Percentiles rank a stretch among this genome's conserved stretches.
Evolutionary conservation across 2,329 filamentous ascomycete species (phyloP).

Genomic region (Paecilomyces variotii): DNA sequence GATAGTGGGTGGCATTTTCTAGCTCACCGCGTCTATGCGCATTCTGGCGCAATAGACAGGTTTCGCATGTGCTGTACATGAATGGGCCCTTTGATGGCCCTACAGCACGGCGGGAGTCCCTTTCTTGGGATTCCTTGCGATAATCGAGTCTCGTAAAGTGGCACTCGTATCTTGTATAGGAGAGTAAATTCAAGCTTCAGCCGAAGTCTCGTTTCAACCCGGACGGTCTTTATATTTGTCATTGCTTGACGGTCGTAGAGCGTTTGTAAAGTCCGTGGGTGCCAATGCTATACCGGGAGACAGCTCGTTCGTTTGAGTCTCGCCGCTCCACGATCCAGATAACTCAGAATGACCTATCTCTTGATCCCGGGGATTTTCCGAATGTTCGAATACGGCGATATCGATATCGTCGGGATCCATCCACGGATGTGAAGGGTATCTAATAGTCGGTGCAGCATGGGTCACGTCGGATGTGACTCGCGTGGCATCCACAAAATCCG

Average conservation of each 20-base stretch:
- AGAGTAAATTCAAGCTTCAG: not conserved
- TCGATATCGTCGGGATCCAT: slow-evolving; percentile 30
- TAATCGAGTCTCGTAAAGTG: not conserved
- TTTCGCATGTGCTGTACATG: not conserved
- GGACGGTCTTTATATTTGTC: not conserved
- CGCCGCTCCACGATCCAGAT: slow-evolving; percentile 22
- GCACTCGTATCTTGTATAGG: not conserved
- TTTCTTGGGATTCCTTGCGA: not conserved
- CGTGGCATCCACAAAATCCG: slow-evolving; percentile 38
- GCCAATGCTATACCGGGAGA: not conserved
- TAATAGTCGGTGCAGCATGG: slow-evolving; percentile 20
- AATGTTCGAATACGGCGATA: slow-evolving; percentile 32
- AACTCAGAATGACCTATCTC: slow-evolving; percentile 16
- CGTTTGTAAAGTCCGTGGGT: not conserved
- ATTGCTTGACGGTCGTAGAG: not conserved
- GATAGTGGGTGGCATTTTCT: not conserved
- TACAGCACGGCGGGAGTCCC: not conserved
- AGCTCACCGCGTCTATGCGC: not conserved
- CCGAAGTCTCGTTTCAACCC: not conserved
- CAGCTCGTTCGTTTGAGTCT: slow-evolving; percentile 14
- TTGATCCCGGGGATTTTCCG: slow-evolving; percentile 9
- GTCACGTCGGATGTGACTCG: slow-evolving; percentile 36
- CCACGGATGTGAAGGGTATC: slow-evolving; percentile 15
- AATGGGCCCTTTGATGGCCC: not conserved
- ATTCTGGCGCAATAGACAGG: not conserved